These are phyloP conservation scores for Arabidopsis lyrata DNA, from an alignment of 441 rosid species.

Conservation along the genomic window DNA sequence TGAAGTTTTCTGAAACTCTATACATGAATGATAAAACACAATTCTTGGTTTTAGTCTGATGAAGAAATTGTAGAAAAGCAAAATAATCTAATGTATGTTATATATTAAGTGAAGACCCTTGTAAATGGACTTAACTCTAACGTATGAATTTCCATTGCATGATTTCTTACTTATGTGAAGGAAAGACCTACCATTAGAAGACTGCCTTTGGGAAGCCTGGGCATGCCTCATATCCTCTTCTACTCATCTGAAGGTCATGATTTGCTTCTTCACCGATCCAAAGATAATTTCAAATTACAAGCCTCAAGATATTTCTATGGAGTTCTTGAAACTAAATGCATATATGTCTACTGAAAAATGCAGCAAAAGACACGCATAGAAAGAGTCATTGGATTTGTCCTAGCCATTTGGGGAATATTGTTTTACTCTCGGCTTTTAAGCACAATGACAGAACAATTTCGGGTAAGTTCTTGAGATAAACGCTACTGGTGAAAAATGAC, in stretches of 20 bases:
- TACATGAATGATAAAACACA: conserved; percentile 21
- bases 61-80: conserved; percentile 4
- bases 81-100: background rate
- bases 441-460: conserved; percentile 97
- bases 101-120: too few species aligned
- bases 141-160: conserved; percentile 13
- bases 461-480: conserved; percentile 58
- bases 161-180: conserved; percentile 47
- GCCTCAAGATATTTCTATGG: conserved; percentile 17
- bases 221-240: conserved; percentile 94
- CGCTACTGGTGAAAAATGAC: conserved; percentile 19
- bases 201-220: conserved; percentile 99
- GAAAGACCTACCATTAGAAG: conserved; percentile 74
- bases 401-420: conserved; percentile 95
- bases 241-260: conserved; percentile 78
- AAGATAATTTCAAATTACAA: background rate
- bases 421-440: conserved; percentile 94
- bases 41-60: conserved; percentile 9
- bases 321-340: conserved; percentile 44
- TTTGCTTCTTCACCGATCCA: conserved; percentile 24
- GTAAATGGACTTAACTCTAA: too few species aligned
- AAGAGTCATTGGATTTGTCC: conserved; percentile 83
- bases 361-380: conserved; percentile 95
- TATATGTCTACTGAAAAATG: conserved; percentile 49
- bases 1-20: conserved; percentile 17